Evolutionary conservation across 2,329 filamentous ascomycete genomes (phyloP).

Genomic region (Diplodia scrobiculata): DNA sequence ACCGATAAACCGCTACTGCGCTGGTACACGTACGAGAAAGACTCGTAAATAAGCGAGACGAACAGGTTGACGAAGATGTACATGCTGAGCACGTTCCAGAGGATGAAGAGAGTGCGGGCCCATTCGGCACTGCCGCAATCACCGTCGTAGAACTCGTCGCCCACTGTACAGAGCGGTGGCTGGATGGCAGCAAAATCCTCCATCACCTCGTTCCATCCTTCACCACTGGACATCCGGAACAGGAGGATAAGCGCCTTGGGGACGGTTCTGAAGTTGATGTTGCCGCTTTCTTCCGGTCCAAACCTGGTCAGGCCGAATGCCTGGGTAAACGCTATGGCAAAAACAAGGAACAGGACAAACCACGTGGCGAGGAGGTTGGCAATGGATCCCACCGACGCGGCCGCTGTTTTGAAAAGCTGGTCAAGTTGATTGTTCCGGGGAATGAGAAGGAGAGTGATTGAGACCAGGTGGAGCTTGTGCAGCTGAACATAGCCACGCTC

Average conservation of each 20-base stretch:
- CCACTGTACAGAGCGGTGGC: constrained; percentile 77
- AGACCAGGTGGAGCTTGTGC: constrained; percentile 92
- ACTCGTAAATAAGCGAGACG: constrained; percentile 98
- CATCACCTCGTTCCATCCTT: constrained; percentile 97
- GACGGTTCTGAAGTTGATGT: constrained; percentile 90
- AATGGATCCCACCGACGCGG: constrained; percentile 87
- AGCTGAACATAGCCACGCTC: constrained; percentile 70
- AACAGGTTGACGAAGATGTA: constrained; percentile 99
- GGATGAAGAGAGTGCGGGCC: constrained; percentile 86
- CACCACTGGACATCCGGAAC: constrained; percentile 89
- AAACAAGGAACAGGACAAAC: constrained; percentile 95
- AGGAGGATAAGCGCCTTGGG: constrained; percentile 91
- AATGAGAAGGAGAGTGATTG: constrained; percentile 85
- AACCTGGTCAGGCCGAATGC: constrained; percentile 94
- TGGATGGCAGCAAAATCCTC: constrained; percentile 84
- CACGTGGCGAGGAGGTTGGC: constrained; percentile 91
- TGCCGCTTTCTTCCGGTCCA: constrained; percentile 68
- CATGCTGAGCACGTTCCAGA: constrained; percentile 99
- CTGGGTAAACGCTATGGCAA: constrained; percentile 93
- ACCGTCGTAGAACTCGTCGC: constrained; percentile 73
- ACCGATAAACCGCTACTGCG: constrained; percentile 88
- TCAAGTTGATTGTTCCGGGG: constrained; percentile 96
- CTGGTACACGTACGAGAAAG: constrained; percentile 99
- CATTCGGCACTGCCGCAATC: constrained; percentile 91
- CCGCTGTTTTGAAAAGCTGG: constrained; percentile 97